phyloP scores from a whole-genome alignment of 2,329 filamentous ascomycete species.

The Coleophoma crateriformis region DNA sequence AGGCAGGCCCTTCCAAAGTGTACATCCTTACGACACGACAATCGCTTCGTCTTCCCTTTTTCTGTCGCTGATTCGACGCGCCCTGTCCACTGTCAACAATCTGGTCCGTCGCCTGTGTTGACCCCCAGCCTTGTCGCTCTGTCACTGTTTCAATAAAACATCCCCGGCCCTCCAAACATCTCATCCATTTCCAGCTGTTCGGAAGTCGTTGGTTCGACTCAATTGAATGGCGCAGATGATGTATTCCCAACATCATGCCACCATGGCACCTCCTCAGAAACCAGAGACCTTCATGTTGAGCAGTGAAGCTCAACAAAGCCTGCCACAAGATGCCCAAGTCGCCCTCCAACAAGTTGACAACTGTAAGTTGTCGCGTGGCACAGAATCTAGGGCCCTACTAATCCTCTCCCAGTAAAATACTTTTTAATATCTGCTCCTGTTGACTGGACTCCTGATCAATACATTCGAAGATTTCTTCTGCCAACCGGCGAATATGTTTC shows the following conservation, averaged over 20 bases:
- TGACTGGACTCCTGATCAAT: constrained; percentile 95
- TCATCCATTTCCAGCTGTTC: constrained; percentile 8
- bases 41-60: constrained; percentile 23
- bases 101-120: constrained; percentile 3
- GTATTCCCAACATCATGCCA: constrained; percentile 72
- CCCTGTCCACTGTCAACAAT: constrained; percentile 7
- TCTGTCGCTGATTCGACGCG: constrained; percentile 17
- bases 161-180: constrained; percentile 11
- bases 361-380: constrained; percentile 52
- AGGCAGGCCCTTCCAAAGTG: constrained; percentile 23
- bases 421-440: constrained; percentile 98
- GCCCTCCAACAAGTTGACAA: constrained; percentile 98
- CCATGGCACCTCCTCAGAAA: constrained; percentile 90
- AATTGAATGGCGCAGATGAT: constrained; percentile 42
- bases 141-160: constrained; percentile 20
- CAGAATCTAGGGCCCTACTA: constrained; percentile 15
- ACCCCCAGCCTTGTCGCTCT: constrained; percentile 14
- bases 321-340: constrained; percentile 94
- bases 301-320: constrained; percentile 90
- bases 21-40: constrained; percentile 17
- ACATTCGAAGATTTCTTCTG: constrained; percentile 90
- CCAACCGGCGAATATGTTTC: constrained; percentile 98
- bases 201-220: constrained; percentile 20
- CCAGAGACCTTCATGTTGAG: constrained; percentile 99
- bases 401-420: constrained; percentile 73